Conservation (phyloP, 31 red algal species). For the Asparagopsis taxiformis region DNA sequence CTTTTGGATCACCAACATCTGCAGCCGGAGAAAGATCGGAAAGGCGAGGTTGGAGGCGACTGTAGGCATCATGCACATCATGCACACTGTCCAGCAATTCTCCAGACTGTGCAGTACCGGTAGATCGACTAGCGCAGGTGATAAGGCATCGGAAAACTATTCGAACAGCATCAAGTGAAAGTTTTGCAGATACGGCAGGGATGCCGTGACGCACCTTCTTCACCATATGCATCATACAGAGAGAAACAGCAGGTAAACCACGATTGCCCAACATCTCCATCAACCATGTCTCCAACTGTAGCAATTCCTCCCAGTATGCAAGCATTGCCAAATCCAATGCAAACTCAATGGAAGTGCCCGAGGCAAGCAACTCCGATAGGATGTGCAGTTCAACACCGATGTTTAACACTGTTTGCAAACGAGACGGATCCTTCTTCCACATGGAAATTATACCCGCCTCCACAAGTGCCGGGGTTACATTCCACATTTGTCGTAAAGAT, state of each 20-base stretch:
- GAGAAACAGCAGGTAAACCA: constrained; percentile 51
- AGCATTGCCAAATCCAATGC: constrained; percentile 88
- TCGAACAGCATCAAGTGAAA: constrained; percentile 47
- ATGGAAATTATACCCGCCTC: constrained; percentile 65
- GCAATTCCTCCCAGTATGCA: constrained; percentile 65
- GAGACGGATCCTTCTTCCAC: constrained; percentile 64
- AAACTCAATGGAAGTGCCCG: constrained; percentile 58
- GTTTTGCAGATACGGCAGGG: constrained; percentile 3
- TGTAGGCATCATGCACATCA: constrained; percentile 37
- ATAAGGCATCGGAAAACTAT: constrained; percentile 65
- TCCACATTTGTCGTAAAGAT: constrained; percentile 71
- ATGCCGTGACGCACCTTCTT: constrained; percentile 43
- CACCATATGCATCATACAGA: constrained; percentile 52
- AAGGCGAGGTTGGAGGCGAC: constrained; percentile 23
- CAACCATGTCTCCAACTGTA: constrained; percentile 86
- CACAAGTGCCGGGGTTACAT: constrained; percentile 61
- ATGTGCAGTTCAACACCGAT: constrained; percentile 76
- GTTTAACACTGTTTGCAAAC: constrained; percentile 46
- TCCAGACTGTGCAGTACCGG: constrained; percentile 7
- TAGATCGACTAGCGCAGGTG: constrained; percentile 16
- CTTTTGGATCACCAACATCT: constrained; percentile 41
- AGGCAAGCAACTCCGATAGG: constrained; percentile 58
- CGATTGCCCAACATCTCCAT: constrained; percentile 58
- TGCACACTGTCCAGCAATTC: constrained; percentile 50
- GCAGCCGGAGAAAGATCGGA: constrained; percentile 33